Evolutionary conservation across 2,329 filamentous ascomycete genomes (phyloP).

Genomic region (Leptodontidium sp.): DNA sequence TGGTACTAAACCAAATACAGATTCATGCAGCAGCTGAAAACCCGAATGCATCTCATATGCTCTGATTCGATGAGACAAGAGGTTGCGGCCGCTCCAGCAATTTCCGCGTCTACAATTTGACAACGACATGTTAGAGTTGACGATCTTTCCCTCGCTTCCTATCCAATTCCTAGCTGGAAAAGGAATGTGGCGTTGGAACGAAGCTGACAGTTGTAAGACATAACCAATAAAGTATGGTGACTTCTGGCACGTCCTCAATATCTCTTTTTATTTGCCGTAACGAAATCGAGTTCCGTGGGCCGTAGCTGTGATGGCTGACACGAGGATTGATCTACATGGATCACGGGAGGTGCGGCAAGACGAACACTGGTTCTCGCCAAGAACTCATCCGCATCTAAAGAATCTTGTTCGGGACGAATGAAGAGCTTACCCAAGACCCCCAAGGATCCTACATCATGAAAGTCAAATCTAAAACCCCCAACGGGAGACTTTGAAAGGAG

Average conservation of each 20-base stretch:
- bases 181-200: background rate
- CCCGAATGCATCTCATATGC: background rate
- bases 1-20: conserved; percentile 16
- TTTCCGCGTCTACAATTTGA: conserved; percentile 3
- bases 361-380: too few species aligned
- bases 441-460: too few species aligned
- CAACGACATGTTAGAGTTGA: background rate
- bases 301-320: too few species aligned
- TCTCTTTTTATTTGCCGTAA: too few species aligned
- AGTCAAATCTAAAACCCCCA: background rate
- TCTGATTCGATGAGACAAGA: conserved; percentile 11
- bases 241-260: too few species aligned
- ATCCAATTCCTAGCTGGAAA: background rate
- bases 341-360: too few species aligned
- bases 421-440: background rate
- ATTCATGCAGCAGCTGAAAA: conserved; percentile 12
- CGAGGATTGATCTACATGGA: too few species aligned
- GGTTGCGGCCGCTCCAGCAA: conserved; percentile 2
- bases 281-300: too few species aligned
- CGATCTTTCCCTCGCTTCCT: conserved; percentile 1
- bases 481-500: background rate
- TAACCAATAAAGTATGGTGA: background rate
- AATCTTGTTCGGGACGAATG: too few species aligned
- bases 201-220: background rate
- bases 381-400: too few species aligned